Evolutionary conservation across 2,329 filamentous ascomycete species (phyloP).

Genomic region (Colletotrichum filicis): DNA sequence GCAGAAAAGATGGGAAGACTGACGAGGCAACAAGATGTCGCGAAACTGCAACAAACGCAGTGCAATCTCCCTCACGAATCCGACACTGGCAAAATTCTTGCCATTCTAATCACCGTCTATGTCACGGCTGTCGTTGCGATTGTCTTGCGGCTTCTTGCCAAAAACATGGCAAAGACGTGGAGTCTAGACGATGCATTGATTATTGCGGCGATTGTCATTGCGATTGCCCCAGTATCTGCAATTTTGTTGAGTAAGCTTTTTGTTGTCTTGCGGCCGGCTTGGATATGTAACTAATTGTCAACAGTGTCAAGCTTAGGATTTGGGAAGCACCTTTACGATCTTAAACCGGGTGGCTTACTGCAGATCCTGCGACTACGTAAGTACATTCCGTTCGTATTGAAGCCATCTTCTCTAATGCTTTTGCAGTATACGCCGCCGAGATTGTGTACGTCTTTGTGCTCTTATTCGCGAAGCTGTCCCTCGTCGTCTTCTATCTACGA

Average conservation of each 20-base stretch:
- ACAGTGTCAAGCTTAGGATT: conserved; percentile 27
- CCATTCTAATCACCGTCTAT: conserved; percentile 21
- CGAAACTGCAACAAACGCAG: conserved; percentile 25
- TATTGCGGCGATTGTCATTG: conserved; percentile 18
- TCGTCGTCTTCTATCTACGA: conserved; percentile 45
- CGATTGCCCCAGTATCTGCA: conserved; percentile 18
- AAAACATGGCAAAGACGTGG: conserved; percentile 18
- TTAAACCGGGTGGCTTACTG: conserved; percentile 16
- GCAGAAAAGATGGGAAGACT: not conserved
- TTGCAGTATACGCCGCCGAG: conserved; percentile 38
- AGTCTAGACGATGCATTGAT: conserved; percentile 23
- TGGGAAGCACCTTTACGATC: conserved; percentile 34
- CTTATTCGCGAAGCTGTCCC: conserved; percentile 43
- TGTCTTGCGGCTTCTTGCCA: conserved; percentile 17
- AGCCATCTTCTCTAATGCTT: not conserved
- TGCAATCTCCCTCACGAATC: conserved; percentile 33
- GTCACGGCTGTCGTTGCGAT: not conserved
- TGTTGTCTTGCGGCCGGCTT: too few relatives aligned
- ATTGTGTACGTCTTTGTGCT: conserved; percentile 45
- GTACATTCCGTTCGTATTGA: not conserved
- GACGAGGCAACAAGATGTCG: conserved; percentile 12
- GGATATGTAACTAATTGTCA: not conserved
- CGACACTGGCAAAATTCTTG: conserved; percentile 8
- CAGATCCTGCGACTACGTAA: conserved; percentile 22
- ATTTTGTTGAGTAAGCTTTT: conserved; percentile 19